Conservation (phyloP, 176 grass and related monocot species). For the barley (Hordeum vulgare) region DNA sequence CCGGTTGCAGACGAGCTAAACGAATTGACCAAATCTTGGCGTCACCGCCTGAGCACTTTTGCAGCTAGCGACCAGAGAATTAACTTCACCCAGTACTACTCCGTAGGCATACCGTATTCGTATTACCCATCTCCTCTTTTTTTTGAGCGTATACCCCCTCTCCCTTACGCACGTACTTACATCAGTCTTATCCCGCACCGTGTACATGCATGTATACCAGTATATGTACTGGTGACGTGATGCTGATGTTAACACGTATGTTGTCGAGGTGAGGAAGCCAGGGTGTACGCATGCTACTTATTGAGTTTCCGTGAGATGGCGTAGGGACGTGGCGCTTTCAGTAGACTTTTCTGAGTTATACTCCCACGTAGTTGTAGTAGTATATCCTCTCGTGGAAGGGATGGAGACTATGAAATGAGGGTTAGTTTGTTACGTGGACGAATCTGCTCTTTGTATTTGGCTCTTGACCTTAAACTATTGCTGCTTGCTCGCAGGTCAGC, state of each 20-base stretch:
- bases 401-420: background rate
- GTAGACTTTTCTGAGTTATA: background rate
- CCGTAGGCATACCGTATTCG: background rate
- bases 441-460: background rate
- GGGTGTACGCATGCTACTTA: background rate
- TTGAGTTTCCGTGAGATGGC: background rate
- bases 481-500: background rate
- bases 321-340: background rate
- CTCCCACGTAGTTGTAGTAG: background rate
- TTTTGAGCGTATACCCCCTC: too few species aligned
- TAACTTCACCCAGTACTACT: background rate
- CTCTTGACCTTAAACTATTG: background rate
- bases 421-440: background rate
- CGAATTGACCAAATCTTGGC: slow-evolving; percentile 24
- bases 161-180: background rate
- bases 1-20: slow-evolving; percentile 1
- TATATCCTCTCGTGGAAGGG: background rate
- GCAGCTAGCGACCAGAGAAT: background rate
- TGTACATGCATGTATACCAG: background rate
- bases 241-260: background rate
- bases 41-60: slow-evolving; percentile 24
- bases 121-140: too few species aligned
- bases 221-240: background rate
- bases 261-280: background rate
- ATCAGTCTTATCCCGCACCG: background rate